phyloP scores from a whole-genome alignment of 208 protist species.

The Trypanosoma rangeli region DNA sequence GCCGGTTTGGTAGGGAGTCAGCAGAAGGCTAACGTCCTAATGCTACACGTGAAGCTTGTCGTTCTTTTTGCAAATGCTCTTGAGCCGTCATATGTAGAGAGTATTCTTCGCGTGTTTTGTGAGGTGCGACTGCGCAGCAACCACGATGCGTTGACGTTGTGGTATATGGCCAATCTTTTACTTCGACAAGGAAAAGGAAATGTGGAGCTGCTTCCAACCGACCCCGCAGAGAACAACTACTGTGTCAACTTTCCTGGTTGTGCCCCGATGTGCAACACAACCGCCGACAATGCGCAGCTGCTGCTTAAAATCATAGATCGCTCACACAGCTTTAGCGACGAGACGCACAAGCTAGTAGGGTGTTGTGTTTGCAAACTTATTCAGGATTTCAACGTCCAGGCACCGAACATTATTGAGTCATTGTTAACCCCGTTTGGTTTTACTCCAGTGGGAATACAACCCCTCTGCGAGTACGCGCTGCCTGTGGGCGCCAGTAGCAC shows the following conservation, averaged over 20 bases:
- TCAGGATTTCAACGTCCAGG: constrained; percentile 90
- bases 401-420: constrained; percentile 76
- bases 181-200: constrained; percentile 78
- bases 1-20: constrained; percentile 63
- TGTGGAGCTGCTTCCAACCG: constrained; percentile 83
- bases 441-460: constrained; percentile 59
- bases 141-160: constrained; percentile 87
- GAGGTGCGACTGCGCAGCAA: constrained; percentile 79
- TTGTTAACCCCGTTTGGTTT: constrained; percentile 81
- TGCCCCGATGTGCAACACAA: constrained; percentile 65
- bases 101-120: constrained; percentile 76
- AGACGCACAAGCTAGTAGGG: constrained; percentile 86
- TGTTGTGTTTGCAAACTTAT: constrained; percentile 89
- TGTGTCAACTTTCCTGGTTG: constrained; percentile 78
- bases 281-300: constrained; percentile 87
- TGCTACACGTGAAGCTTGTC: constrained; percentile 87
- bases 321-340: constrained; percentile 76
- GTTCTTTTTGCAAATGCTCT: constrained; percentile 71
- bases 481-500: constrained; percentile 78
- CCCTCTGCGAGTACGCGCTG: constrained; percentile 76
- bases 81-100: constrained; percentile 84
- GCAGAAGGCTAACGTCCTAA: constrained; percentile 84
- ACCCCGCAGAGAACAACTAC: constrained; percentile 87
- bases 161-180: constrained; percentile 88
- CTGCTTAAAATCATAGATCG: constrained; percentile 84